A percentile compares a stretch with the other conserved stretches of the same genome.
These are phyloP conservation scores for Theobroma grandiflorum DNA, from an alignment of 441 rosid species.

Conservation along the genomic window DNA sequence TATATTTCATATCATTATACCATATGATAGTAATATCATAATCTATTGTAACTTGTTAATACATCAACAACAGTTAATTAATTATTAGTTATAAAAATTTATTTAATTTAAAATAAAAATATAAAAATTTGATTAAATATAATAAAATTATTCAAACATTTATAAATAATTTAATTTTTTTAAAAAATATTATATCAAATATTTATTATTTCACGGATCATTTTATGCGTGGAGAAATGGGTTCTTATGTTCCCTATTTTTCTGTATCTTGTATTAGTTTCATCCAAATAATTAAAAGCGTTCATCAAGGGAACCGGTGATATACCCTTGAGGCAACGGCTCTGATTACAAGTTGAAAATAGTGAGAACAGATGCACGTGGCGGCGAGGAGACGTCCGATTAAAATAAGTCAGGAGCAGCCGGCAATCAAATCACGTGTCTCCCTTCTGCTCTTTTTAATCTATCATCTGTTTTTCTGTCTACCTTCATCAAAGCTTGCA, in stretches of 20 bases:
- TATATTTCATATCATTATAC: too few species aligned
- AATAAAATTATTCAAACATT: too few species aligned
- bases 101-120: too few species aligned
- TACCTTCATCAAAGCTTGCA: neutral
- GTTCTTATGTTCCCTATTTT: neutral
- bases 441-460: neutral
- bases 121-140: too few species aligned
- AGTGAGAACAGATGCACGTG: neutral
- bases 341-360: constrained; percentile 3
- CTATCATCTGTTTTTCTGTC: neutral
- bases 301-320: neutral
- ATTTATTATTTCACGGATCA: too few species aligned
- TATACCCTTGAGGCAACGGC: neutral
- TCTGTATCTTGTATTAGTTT: neutral
- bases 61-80: too few species aligned
- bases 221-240: too few species aligned
- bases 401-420: neutral
- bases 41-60: too few species aligned
- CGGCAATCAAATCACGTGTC: neutral
- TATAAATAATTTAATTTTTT: too few species aligned
- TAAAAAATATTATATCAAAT: too few species aligned
- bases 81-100: too few species aligned
- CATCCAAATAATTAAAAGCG: neutral
- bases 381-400: neutral
- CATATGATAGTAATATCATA: too few species aligned